Evolutionary conservation across 2,329 filamentous ascomycete species (phyloP).

Genomic region (Chalaropsis thielavioides): DNA sequence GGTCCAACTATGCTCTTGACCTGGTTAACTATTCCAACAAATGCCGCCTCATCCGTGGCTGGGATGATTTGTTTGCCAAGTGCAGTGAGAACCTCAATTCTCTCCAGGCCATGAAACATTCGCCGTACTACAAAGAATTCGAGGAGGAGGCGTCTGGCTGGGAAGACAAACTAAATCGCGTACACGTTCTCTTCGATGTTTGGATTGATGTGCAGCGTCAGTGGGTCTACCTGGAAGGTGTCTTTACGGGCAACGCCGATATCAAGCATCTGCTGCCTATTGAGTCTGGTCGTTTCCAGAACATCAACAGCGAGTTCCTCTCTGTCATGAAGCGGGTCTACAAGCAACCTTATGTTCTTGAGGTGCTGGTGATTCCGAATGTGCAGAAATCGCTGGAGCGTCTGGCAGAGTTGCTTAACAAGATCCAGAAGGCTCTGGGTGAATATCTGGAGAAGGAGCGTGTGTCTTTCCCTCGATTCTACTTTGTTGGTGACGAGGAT

Average conservation of each 20-base stretch:
- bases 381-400: slow-evolving; percentile 93
- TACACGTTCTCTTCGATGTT: slow-evolving; percentile 94
- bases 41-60: slow-evolving; percentile 89
- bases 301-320: slow-evolving; percentile 98
- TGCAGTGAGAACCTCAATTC: slow-evolving; percentile 98
- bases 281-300: slow-evolving; percentile 92
- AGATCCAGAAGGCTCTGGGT: slow-evolving; percentile 96
- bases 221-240: slow-evolving; percentile 98
- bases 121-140: slow-evolving; percentile 98
- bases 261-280: slow-evolving; percentile 97
- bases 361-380: slow-evolving; percentile 88
- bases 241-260: slow-evolving; percentile 96
- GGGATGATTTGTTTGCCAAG: slow-evolving; percentile 96
- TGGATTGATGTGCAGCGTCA: slow-evolving; percentile 99
- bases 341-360: slow-evolving; percentile 87
- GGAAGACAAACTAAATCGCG: slow-evolving; percentile 96
- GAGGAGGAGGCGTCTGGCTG: slow-evolving; percentile 92
- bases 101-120: slow-evolving; percentile 95
- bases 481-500: slow-evolving; percentile 98
- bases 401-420: slow-evolving; percentile 90
- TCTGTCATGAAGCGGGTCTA: slow-evolving; percentile 99
- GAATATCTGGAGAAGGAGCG: slow-evolving; percentile 97
- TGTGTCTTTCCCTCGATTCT: slow-evolving; percentile 95
- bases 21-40: slow-evolving; percentile 97
- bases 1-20: slow-evolving; percentile 89